Conservation (phyloP, 192 early-diverging fungal species). For the Podila verticillata region DNA sequence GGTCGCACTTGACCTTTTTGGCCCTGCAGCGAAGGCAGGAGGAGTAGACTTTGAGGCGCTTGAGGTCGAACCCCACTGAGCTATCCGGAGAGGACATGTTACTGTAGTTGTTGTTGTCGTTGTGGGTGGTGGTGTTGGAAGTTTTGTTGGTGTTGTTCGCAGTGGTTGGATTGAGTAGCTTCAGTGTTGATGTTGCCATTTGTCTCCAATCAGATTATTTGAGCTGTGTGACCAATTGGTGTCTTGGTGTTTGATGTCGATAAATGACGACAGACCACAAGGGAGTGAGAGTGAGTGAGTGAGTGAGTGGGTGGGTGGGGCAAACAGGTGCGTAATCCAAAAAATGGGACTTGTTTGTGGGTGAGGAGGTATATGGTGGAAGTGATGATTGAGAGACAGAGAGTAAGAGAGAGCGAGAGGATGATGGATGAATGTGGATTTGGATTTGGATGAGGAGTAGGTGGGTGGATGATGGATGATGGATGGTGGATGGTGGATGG, state of each 20-base stretch:
- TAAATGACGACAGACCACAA: not conserved
- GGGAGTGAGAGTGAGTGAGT: not conserved
- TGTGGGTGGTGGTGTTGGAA: not conserved
- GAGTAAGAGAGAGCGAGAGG: not conserved
- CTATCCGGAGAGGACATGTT: constrained; percentile 8
- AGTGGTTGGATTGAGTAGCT: not conserved
- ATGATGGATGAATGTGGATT: not conserved
- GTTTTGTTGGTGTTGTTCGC: not conserved
- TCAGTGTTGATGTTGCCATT: constrained; percentile 41
- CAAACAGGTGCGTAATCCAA: not conserved
- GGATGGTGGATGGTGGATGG: not conserved
- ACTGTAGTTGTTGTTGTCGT: not conserved
- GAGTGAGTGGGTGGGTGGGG: not conserved
- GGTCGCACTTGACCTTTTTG: constrained; percentile 51
- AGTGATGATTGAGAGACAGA: not conserved
- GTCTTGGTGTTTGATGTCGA: not conserved
- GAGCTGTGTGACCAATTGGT: not conserved
- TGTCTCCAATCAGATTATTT: not conserved
- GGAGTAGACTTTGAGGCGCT: constrained; percentile 49
- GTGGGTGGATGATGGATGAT: not conserved
- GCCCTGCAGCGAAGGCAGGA: constrained; percentile 47
- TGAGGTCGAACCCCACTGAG: constrained; percentile 14
- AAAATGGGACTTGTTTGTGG: not conserved
- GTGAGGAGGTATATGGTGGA: not conserved
- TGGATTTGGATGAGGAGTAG: not conserved